Conservation (phyloP, 257 asterid genomes). For the Rehmannia glutinosa region DNA sequence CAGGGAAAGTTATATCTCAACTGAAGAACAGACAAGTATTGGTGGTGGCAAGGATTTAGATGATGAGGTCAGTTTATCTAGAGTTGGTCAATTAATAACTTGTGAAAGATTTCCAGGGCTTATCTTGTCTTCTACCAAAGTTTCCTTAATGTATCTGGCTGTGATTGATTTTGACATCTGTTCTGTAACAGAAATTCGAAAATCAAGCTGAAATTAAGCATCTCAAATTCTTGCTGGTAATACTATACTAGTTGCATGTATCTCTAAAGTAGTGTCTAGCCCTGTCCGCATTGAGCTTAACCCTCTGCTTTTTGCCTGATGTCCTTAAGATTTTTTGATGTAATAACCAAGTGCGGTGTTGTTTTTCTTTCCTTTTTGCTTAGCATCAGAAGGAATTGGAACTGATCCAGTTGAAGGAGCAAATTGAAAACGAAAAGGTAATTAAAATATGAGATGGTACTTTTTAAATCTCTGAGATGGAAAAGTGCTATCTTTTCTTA, state of each 20-base stretch:
- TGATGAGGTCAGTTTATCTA: constrained; percentile 41
- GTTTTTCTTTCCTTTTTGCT: constrained; percentile 20
- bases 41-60: constrained; percentile 27
- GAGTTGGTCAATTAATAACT: constrained; percentile 8
- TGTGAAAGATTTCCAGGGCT: constrained; percentile 12
- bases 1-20: constrained; percentile 34
- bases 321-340: neutral
- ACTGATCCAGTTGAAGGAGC: constrained; percentile 64
- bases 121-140: neutral
- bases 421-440: constrained; percentile 85
- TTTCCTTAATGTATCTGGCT: neutral
- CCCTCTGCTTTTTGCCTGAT: constrained; percentile 7
- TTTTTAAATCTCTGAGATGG: neutral
- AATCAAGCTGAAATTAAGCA: constrained; percentile 49
- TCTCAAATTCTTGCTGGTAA: constrained; percentile 80
- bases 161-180: constrained; percentile 6
- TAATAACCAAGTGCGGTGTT: constrained; percentile 20
- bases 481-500: neutral
- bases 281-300: neutral
- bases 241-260: constrained; percentile 14
- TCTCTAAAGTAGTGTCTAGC: too few species aligned
- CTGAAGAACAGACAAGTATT: constrained; percentile 24
- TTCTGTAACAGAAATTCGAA: constrained; percentile 32
- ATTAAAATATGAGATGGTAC: neutral
- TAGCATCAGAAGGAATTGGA: constrained; percentile 90